phyloP scores from a whole-genome alignment of 352 stramenopile species.

The Phytophthora hibernalis region DNA sequence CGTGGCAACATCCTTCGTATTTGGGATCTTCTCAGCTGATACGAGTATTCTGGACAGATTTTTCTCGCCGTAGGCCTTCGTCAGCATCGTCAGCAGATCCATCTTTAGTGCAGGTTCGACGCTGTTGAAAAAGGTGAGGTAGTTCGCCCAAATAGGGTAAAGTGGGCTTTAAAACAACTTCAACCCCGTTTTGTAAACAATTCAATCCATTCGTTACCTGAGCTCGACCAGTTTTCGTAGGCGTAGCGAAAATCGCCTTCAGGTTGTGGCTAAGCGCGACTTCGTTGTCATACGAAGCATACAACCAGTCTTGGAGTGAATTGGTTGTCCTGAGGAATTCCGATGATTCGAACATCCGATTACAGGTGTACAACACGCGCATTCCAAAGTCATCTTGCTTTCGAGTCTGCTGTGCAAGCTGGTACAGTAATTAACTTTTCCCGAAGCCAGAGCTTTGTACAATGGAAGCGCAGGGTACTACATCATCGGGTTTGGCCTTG shows the following conservation, averaged over 20 bases:
- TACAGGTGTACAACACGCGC: constrained; percentile 3
- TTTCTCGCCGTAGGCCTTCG: too few species aligned
- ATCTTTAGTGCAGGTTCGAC: too few species aligned
- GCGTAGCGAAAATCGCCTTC: neutral
- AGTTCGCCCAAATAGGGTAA: too few species aligned
- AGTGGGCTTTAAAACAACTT: too few species aligned
- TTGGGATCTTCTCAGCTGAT: too few species aligned
- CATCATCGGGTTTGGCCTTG: neutral
- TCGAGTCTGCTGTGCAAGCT: neutral
- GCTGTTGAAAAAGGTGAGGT: too few species aligned
- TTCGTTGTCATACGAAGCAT: neutral
- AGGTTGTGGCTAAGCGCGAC: neutral
- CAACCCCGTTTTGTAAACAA: neutral
- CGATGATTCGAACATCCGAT: neutral
- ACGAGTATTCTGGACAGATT: too few species aligned
- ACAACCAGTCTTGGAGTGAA: neutral
- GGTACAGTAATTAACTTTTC: constrained; percentile 1
- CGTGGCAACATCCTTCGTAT: too few species aligned
- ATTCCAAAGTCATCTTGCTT: neutral
- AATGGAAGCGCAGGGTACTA: neutral
- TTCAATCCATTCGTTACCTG: constrained; percentile 1
- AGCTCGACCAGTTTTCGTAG: neutral
- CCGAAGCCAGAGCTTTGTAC: constrained; percentile 1
- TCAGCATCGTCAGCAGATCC: too few species aligned
- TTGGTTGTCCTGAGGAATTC: neutral